Conservation (phyloP, 805 yeast species). For the Hanseniaspora vineae region DNA sequence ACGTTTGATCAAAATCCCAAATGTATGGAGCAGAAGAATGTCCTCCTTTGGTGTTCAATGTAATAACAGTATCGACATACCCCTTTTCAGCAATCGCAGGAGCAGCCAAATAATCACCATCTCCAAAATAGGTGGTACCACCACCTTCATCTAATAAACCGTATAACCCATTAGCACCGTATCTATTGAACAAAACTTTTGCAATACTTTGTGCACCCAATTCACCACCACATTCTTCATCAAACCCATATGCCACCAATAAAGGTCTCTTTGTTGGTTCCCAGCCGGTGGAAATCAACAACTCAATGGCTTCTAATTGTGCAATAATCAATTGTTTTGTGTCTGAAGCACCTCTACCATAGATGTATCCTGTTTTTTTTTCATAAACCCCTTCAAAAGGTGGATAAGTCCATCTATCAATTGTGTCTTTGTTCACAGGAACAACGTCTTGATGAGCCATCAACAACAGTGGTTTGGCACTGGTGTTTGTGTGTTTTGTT, state of each 20-base stretch:
- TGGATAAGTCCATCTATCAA: constrained; percentile 41
- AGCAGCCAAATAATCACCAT: constrained; percentile 29
- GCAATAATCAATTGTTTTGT: constrained; percentile 50
- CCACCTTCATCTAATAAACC: constrained; percentile 55
- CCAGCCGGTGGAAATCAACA: constrained; percentile 29
- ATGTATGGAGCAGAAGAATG: constrained; percentile 57
- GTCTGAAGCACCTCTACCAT: constrained; percentile 58
- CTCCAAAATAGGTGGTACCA: constrained; percentile 20
- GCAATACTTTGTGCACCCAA: constrained; percentile 33
- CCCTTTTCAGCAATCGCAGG: constrained; percentile 48
- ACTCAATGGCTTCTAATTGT: constrained; percentile 41
- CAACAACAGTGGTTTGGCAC: constrained; percentile 42
- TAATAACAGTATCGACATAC: constrained; percentile 34
- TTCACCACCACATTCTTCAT: constrained; percentile 49
- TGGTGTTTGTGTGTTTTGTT: constrained; percentile 9
- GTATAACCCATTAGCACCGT: constrained; percentile 43
- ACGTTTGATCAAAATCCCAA: constrained; percentile 39
- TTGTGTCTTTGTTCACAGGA: constrained; percentile 46
- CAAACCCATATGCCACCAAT: constrained; percentile 50
- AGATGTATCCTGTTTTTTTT: constrained; percentile 32
- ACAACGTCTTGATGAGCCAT: constrained; percentile 68
- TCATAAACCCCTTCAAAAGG: constrained; percentile 50
- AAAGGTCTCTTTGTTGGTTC: constrained; percentile 36
- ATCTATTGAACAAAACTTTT: constrained; percentile 30
- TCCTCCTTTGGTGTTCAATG: constrained; percentile 50